A percentile compares a stretch with the other conserved stretches of the same genome.
Conservation (phyloP, 441 rosid species). For the California macrophylla region DNA sequence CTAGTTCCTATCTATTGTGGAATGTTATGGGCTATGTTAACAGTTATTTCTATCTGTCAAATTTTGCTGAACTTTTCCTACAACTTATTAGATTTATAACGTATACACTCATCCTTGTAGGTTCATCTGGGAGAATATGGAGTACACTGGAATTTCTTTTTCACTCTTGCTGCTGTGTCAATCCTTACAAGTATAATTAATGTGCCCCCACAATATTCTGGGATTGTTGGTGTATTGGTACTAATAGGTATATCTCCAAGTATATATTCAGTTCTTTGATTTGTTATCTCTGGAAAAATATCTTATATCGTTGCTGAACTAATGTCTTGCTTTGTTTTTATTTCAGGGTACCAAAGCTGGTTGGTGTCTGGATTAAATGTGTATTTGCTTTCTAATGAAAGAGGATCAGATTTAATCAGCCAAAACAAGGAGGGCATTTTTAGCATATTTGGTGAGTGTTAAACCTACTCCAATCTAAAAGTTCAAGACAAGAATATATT, state of each 20-base stretch:
- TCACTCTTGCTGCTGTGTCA: slow-evolving; percentile 77
- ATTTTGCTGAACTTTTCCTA: neutral
- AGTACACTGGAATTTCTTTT: slow-evolving; percentile 90
- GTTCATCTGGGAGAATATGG: slow-evolving; percentile 80
- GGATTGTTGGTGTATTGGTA: slow-evolving; percentile 51
- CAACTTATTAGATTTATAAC: neutral
- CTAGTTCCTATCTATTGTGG: neutral
- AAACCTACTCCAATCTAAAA: too few relatives aligned
- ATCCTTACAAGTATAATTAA: slow-evolving; percentile 51
- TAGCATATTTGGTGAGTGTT: slow-evolving; percentile 57
- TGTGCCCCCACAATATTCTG: slow-evolving; percentile 61
- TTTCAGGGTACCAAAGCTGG: slow-evolving; percentile 66
- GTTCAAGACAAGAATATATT: too few relatives aligned
- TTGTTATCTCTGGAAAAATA: slow-evolving; percentile 7
- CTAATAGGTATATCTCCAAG: slow-evolving; percentile 41
- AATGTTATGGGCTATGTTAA: neutral
- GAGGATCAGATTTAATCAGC: slow-evolving; percentile 65
- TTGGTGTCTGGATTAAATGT: slow-evolving; percentile 53
- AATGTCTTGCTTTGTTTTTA: slow-evolving; percentile 14
- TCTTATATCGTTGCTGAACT: slow-evolving; percentile 12
- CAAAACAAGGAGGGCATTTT: slow-evolving; percentile 82
- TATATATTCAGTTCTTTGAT: slow-evolving; percentile 6
- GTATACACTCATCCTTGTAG: slow-evolving; percentile 24
- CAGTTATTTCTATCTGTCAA: neutral
- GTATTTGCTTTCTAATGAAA: slow-evolving; percentile 56